Base-by-base conservation (phyloP, 2,329 filamentous ascomycete genomes). In the Nigrospora oryzae region DNA sequence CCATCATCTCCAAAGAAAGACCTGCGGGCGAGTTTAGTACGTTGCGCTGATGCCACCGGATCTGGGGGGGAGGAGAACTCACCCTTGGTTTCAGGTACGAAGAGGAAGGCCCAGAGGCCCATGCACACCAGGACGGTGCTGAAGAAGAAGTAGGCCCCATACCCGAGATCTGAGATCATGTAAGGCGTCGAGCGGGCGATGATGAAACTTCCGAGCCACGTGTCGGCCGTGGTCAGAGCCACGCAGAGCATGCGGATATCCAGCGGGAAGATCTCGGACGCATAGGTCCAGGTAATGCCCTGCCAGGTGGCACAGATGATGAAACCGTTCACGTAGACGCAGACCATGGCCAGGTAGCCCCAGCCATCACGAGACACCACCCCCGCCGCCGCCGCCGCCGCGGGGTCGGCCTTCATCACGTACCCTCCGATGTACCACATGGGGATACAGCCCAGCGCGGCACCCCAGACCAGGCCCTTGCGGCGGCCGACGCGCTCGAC, bases 401-500 rank as follows among this genome's bases (percentile, higher is more conserved):
- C 60, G 0, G 62, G 61, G 17, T 64, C 62, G 28, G 58, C 58
- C 16, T 47, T 46, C 52, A 60, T 52, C 35, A 65, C 59, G 42
- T 63, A 67, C 2, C 57, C 62, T 1, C 64, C 69, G n/a, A 68
- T 63, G 36, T 64, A 69, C 52, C 67, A 71, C 59, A 61, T 64
- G 60, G 63, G 62, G 13, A 69, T 54, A 19, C 58, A 64, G 13
- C 63, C 63, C 13, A 73, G 61, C 0, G 61, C 53, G 10, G 63
- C 63, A 11, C 68, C 67, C 42, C 66, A 55, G 43, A 76, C 67
- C 33, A 77, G 64, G 6, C 69, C 70, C 46, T 65, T 67, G 49
- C 70, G 70, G 8, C 71, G 66, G 14, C 72, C 72, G 31, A 71
- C 64, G 32, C 61, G 64, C 46, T 76, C 72, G 0, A 70, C 70